Conservation (phyloP, 306 rosid genomes). For the Acacia crassicarpa region DNA sequence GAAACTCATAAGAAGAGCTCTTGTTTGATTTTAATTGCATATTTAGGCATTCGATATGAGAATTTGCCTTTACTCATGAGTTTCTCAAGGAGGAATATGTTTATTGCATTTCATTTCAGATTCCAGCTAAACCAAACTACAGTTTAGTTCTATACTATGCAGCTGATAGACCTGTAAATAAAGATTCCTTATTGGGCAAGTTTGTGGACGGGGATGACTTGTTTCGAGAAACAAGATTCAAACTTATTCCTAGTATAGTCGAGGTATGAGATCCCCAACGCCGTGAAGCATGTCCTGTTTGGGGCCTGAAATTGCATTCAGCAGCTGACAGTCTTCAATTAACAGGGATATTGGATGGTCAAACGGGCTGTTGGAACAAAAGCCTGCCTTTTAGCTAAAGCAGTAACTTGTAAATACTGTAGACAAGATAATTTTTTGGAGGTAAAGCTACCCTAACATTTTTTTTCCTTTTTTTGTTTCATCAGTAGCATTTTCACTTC, state of each 20-base stretch:
- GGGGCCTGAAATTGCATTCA: neutral
- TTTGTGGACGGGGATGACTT: constrained; percentile 76
- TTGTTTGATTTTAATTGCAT: neutral
- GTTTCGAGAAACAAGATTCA: constrained; percentile 83
- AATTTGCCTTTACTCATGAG: neutral
- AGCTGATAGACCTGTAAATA: constrained; percentile 69
- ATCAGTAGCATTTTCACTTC: neutral
- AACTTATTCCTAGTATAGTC: constrained; percentile 92
- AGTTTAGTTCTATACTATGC: constrained; percentile 85
- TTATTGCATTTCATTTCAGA: constrained; percentile 45
- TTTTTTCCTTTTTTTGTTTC: neutral
- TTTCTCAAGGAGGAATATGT: constrained; percentile 24
- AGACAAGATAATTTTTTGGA: constrained; percentile 87
- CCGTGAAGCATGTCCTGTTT: constrained; percentile 4
- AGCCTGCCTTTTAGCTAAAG: constrained; percentile 95
- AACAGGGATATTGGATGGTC: constrained; percentile 99
- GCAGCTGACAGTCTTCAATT: constrained; percentile 35
- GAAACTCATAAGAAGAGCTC: neutral
- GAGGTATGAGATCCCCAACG: constrained; percentile 59
- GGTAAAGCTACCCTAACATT: constrained; percentile 46
- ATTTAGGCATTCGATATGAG: neutral
- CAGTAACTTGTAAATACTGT: constrained; percentile 81
- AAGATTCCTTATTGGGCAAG: constrained; percentile 72
- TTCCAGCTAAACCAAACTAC: constrained; percentile 98
- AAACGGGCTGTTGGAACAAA: constrained; percentile 99